These are phyloP conservation scores for Fusarium sp. DNA, from an alignment of 2,329 filamentous ascomycete species.

Conservation along the genomic window DNA sequence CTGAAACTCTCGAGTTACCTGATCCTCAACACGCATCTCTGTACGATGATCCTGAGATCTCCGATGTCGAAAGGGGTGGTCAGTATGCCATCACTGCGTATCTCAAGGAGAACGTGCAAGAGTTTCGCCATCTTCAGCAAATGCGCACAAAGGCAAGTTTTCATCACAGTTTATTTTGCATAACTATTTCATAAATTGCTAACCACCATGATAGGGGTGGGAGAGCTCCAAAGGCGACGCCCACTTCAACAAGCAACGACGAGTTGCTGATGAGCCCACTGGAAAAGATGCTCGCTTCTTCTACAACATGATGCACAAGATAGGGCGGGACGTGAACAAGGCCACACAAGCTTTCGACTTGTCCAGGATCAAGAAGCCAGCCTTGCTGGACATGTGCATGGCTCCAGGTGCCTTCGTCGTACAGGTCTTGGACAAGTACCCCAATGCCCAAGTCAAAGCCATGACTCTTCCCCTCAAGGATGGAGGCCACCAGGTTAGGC, in stretches of 20 bases:
- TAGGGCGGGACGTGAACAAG: constrained; percentile 56
- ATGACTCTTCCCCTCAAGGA: constrained; percentile 54
- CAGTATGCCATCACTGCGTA: constrained; percentile 1
- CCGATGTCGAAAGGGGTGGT: neutral
- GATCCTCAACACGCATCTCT: too few species aligned
- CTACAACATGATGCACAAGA: constrained; percentile 56
- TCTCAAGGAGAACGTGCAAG: neutral
- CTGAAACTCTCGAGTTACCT: neutral
- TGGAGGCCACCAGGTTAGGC: constrained; percentile 56
- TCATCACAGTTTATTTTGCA: neutral
- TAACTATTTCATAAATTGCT: neutral
- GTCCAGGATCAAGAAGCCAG: neutral
- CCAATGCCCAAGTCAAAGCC: constrained; percentile 43
- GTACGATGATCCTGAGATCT: too few species aligned
- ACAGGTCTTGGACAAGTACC: constrained; percentile 51
- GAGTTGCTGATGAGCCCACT: constrained; percentile 49
- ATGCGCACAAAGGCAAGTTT: constrained; percentile 17
- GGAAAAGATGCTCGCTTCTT: constrained; percentile 44
- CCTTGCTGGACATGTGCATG: constrained; percentile 66
- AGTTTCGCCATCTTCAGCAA: constrained; percentile 14
- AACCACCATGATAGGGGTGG: constrained; percentile 54
- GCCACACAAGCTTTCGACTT: constrained; percentile 48
- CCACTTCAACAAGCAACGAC: constrained; percentile 55
- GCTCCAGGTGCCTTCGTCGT: constrained; percentile 65
- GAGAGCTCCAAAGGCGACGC: constrained; percentile 55